A percentile compares a stretch with the other conserved stretches of the same genome.
Evolutionary conservation across 768 basidiomycete species (phyloP).

Genomic region (Tulasnella sp.): DNA sequence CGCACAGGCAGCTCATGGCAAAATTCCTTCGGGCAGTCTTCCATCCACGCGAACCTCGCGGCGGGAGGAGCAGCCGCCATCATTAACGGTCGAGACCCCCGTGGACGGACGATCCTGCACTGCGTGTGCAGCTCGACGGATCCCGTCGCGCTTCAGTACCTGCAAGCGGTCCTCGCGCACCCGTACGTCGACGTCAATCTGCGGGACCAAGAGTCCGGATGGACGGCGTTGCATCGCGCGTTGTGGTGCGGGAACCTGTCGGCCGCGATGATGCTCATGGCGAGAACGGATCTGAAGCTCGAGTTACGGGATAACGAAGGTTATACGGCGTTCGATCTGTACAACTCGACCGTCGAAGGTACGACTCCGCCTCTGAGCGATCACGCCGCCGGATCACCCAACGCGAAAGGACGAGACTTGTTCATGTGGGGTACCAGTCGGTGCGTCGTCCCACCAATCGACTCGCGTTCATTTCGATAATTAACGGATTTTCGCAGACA

Average conservation of each 20-base stretch:
- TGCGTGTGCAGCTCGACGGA: conserved; percentile 60
- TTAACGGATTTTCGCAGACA: conserved; percentile 41
- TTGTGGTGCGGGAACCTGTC: conserved; percentile 69
- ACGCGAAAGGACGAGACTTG: conserved; percentile 37
- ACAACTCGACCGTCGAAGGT: conserved; percentile 75
- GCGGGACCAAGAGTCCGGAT: conserved; percentile 71
- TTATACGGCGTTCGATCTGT: conserved; percentile 84
- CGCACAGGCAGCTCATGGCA: conserved; percentile 31
- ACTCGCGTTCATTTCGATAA: not conserved
- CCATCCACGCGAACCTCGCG: conserved; percentile 6
- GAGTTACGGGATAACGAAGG: conserved; percentile 74
- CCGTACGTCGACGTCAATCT: conserved; percentile 69
- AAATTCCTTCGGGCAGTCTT: conserved; percentile 1
- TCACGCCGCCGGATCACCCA: conserved; percentile 22
- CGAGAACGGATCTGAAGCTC: conserved; percentile 59
- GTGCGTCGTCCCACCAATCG: conserved; percentile 29
- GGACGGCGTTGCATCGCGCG: conserved; percentile 85
- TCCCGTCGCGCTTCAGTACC: conserved; percentile 57
- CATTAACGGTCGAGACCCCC: conserved; percentile 59
- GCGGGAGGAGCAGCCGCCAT: conserved; percentile 27
- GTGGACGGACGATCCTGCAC: conserved; percentile 73
- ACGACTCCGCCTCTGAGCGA: conserved; percentile 39
- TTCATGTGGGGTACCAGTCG: conserved; percentile 84
- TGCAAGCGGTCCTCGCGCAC: conserved; percentile 62
- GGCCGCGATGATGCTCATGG: conserved; percentile 59